These are phyloP conservation scores for Nothophoma quercina DNA, from an alignment of 2,329 filamentous ascomycete genomes.

Conservation along the genomic window DNA sequence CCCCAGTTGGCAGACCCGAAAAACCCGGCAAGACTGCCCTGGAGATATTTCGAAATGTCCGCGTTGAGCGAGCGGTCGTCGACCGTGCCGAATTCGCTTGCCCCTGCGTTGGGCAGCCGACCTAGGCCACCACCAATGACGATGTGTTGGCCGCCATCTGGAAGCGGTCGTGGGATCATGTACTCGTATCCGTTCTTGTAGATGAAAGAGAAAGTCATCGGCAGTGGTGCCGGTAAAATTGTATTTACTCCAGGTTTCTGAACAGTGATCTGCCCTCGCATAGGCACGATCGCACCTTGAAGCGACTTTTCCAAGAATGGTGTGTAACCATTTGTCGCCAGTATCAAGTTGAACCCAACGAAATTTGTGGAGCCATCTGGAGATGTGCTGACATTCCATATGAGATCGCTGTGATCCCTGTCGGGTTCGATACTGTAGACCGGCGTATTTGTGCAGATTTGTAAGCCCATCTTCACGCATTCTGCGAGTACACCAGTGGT, in stretches of 20 bases:
- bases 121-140: constrained; percentile 68
- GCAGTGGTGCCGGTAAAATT: constrained; percentile 51
- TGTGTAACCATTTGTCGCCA: constrained; percentile 50
- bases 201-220: constrained; percentile 68
- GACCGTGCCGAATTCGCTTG: constrained; percentile 62
- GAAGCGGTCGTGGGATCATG: constrained; percentile 64
- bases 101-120: constrained; percentile 52
- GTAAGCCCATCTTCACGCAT: constrained; percentile 38
- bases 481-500: constrained; percentile 34
- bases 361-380: no score
- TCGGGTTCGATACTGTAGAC: constrained; percentile 28
- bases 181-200: constrained; percentile 71
- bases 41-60: constrained; percentile 59
- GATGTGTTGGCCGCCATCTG: constrained; percentile 57
- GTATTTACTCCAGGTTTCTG: constrained; percentile 47
- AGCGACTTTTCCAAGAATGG: constrained; percentile 37
- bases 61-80: constrained; percentile 63
- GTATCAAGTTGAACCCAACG: constrained; percentile 26
- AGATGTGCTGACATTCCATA: constrained; percentile 34
- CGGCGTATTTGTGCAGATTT: constrained; percentile 39
- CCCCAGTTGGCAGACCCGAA: constrained; percentile 59
- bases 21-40: constrained; percentile 53
- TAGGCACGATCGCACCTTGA: constrained; percentile 52
- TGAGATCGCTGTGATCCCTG: not conserved
- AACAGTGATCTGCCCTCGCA: constrained; percentile 52